Evolutionary conservation across 495 filamentous ascomycete species (phyloP).

Genomic region (Xylaria longipes): DNA sequence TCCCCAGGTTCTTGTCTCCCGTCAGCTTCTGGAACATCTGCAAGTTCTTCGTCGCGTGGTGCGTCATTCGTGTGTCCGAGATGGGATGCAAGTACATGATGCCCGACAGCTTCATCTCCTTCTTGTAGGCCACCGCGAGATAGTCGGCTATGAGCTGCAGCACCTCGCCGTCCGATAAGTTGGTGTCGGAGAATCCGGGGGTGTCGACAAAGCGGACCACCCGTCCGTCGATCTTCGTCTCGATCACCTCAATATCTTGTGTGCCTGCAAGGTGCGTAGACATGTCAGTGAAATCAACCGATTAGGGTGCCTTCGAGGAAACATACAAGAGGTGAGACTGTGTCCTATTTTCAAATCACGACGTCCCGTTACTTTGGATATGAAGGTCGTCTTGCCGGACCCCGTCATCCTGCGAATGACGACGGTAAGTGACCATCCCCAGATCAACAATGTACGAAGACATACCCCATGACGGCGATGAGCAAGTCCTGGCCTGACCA

Average conservation of each 20-base stretch:
- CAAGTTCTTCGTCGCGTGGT: constrained; percentile 50
- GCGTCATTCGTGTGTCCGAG: constrained; percentile 45
- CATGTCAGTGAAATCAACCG: background rate
- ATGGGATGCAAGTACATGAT: constrained; percentile 58
- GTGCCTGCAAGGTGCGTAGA: constrained; percentile 26
- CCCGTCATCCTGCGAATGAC: constrained; percentile 40
- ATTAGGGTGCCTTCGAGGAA: background rate
- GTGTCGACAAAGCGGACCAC: constrained; percentile 47
- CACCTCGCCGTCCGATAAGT: constrained; percentile 45
- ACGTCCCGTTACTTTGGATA: constrained; percentile 42
- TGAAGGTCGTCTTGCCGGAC: constrained; percentile 51
- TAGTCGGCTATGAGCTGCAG: constrained; percentile 47
- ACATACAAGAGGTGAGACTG: constrained; percentile 41
- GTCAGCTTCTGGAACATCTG: constrained; percentile 55
- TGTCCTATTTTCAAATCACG: constrained; percentile 38
- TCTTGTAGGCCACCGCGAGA: constrained; percentile 34
- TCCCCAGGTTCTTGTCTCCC: constrained; percentile 46
- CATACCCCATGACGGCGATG: constrained; percentile 40
- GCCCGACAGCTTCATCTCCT: constrained; percentile 35
- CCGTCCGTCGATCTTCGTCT: constrained; percentile 32
- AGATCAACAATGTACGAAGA: background rate
- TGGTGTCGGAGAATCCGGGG: constrained; percentile 55
- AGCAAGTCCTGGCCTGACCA: constrained; percentile 26
- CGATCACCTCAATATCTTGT: constrained; percentile 32
- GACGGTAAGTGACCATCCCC: background rate